phyloP scores from a whole-genome alignment of 208 protist species.

The Cochliopodium minus region DNA sequence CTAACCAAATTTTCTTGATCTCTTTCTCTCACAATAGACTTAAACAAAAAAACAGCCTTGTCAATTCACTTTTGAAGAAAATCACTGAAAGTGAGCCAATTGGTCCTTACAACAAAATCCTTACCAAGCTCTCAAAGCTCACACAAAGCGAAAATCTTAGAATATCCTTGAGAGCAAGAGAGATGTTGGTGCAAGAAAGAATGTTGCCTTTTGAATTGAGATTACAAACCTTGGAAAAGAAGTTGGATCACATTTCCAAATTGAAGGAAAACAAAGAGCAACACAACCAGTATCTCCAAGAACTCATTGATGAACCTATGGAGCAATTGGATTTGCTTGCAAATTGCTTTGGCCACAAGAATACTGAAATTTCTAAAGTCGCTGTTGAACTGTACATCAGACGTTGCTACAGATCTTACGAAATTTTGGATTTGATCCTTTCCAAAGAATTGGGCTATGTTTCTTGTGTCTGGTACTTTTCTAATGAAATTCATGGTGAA shows the following conservation, averaged over 20 bases:
- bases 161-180: neutral
- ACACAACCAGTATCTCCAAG: neutral
- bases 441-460: too few species aligned
- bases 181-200: neutral
- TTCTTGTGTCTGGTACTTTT: too few species aligned
- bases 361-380: neutral
- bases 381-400: conserved; percentile 2
- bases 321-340: neutral
- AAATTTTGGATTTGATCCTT: too few species aligned
- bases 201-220: neutral
- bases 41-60: neutral
- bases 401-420: neutral
- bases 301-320: neutral
- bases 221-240: neutral
- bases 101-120: neutral
- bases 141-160: neutral
- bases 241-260: neutral
- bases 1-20: neutral
- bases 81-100: neutral
- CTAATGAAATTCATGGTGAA: too few species aligned
- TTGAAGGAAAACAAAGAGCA: neutral
- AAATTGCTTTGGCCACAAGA: neutral
- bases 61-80: neutral
- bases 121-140: neutral
- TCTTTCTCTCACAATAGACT: neutral